Conservation (phyloP, 192 early-diverging fungal species). For the Physocladia obscura region DNA sequence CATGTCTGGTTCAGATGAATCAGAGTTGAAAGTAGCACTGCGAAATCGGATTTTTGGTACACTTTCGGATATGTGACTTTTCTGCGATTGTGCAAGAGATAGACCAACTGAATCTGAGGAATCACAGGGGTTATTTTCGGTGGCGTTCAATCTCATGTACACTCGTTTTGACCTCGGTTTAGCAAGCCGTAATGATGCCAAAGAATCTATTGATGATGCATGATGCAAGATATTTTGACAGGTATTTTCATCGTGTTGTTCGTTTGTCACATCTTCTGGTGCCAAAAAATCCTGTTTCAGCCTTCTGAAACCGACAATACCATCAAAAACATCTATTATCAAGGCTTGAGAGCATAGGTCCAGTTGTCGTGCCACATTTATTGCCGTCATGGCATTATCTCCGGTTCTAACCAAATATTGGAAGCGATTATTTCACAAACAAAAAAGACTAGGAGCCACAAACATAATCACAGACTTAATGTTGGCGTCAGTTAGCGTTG, state of each 20-base stretch:
- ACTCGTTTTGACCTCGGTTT: no score
- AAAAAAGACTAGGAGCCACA: background rate
- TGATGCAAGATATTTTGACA: background rate
- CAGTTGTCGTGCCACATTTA: conserved; percentile 71
- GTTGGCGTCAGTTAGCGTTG: conserved; percentile 62
- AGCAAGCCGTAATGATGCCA: no score
- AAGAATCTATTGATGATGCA: conserved; percentile 6
- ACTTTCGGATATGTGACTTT: background rate
- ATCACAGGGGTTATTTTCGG: no score
- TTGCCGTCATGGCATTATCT: conserved; percentile 75
- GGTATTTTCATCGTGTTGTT: background rate
- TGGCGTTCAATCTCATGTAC: no score
- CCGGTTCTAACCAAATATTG: conserved; percentile 54
- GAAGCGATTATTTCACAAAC: background rate
- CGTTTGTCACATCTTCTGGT: background rate
- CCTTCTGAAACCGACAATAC: conserved; percentile 28
- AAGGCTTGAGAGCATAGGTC: conserved; percentile 50
- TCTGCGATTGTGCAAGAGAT: no score
- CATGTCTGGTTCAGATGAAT: background rate
- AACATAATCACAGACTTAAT: conserved; percentile 74
- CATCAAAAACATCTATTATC: conserved; percentile 59
- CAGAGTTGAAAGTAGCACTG: background rate
- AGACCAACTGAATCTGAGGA: no score
- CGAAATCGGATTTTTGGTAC: conserved; percentile 19
- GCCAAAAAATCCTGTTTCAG: conserved; percentile 11